Percentiles rank a stretch among this genome's conserved stretches.
Evolutionary conservation across 1,284 basidiomycete species (phyloP).

Genomic region (Microbotryum lychnidis-dioicae): DNA sequence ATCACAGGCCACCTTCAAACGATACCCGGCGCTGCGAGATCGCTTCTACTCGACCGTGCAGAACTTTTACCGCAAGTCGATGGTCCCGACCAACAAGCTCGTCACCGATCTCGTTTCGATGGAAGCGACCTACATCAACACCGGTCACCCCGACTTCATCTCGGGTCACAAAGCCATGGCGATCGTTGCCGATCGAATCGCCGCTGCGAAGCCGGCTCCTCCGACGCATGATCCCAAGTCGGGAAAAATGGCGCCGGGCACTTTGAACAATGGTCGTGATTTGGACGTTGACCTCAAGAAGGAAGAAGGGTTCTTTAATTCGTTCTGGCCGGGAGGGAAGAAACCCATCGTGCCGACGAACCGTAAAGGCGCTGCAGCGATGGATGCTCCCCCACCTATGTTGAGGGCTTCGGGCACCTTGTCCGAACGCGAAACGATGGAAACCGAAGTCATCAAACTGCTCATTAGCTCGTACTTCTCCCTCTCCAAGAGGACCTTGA

Average conservation of each 20-base stretch:
- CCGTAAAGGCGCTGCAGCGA: slow-evolving; percentile 66
- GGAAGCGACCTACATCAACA: slow-evolving; percentile 97
- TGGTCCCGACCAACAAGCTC: slow-evolving; percentile 90
- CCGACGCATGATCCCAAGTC: slow-evolving; percentile 58
- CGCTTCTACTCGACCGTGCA: slow-evolving; percentile 91
- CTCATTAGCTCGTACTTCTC: slow-evolving; percentile 62
- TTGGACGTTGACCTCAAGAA: slow-evolving; percentile 81
- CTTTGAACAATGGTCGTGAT: slow-evolving; percentile 85
- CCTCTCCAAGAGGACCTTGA: slow-evolving; percentile 97
- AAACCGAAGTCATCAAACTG: slow-evolving; percentile 96
- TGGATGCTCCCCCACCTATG: slow-evolving; percentile 85
- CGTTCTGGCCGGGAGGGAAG: slow-evolving; percentile 66
- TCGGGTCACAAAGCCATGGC: slow-evolving; percentile 94
- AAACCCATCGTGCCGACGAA: slow-evolving; percentile 49
- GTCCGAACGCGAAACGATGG: slow-evolving; percentile 92
- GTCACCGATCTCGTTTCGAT: slow-evolving; percentile 87
- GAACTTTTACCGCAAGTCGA: slow-evolving; percentile 88
- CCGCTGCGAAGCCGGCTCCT: slow-evolving; percentile 58
- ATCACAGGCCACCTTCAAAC: slow-evolving; percentile 78
- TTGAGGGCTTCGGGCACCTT: slow-evolving; percentile 89
- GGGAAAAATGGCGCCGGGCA: slow-evolving; percentile 53
- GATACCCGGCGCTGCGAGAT: slow-evolving; percentile 87
- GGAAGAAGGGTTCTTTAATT: slow-evolving; percentile 89
- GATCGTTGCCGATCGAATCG: slow-evolving; percentile 72
- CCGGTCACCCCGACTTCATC: slow-evolving; percentile 97